Evolutionary conservation across 345 rosid genomes (phyloP).

Genomic region (Brassica cretica): DNA sequence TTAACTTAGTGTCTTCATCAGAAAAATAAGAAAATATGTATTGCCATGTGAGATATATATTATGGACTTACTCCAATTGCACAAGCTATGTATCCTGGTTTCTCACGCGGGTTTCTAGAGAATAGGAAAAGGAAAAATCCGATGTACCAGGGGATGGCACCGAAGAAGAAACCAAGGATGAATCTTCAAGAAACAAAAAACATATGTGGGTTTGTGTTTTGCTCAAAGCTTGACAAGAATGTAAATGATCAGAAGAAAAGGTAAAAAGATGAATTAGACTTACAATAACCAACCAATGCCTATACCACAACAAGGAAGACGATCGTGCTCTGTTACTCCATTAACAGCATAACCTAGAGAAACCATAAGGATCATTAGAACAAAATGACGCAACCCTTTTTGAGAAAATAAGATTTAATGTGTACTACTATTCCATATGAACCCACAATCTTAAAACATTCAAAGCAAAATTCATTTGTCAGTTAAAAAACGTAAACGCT

Average conservation of each 20-base stretch:
- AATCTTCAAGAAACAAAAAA: slow-evolving; percentile 30
- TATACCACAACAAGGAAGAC: slow-evolving; percentile 40
- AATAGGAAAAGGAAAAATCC: slow-evolving; percentile 33
- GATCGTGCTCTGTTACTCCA: slow-evolving; percentile 23
- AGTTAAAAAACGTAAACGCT: neutral
- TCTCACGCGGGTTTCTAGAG: slow-evolving; percentile 33
- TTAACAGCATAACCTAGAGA: slow-evolving; percentile 29
- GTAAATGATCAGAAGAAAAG: neutral
- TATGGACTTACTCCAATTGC: slow-evolving; percentile 35
- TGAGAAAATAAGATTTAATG: neutral
- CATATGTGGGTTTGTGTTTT: neutral
- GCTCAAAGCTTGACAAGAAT: slow-evolving; percentile 1
- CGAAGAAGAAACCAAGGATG: slow-evolving; percentile 40
- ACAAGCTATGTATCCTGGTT: slow-evolving; percentile 38
- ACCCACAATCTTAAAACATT: neutral
- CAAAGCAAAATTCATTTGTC: neutral
- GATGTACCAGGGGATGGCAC: slow-evolving; percentile 38
- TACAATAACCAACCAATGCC: slow-evolving; percentile 41
- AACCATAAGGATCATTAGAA: neutral
- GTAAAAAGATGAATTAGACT: slow-evolving; percentile 16
- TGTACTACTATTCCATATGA: neutral
- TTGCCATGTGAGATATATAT: neutral
- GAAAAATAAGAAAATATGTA: neutral
- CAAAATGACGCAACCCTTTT: slow-evolving; percentile 3
- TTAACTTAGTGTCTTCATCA: neutral